A percentile compares a stretch with the other conserved stretches of the same genome.
Evolutionary conservation across 495 filamentous ascomycete species (phyloP).

Genomic region (Xylaria grammica): DNA sequence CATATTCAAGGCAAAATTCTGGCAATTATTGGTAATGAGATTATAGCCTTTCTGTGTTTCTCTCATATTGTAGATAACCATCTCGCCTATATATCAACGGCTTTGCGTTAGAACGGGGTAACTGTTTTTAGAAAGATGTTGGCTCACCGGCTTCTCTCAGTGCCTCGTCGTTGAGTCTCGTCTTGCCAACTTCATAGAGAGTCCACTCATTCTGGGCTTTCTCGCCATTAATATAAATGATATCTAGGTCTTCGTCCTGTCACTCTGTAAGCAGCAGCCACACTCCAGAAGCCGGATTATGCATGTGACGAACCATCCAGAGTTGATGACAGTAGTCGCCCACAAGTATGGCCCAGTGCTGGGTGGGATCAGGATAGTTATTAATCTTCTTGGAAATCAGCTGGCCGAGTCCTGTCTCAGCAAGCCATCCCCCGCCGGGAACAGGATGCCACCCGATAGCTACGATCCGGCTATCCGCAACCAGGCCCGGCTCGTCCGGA

Average conservation of each 20-base stretch:
- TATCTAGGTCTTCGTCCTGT: constrained; percentile 50
- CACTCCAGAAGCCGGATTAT: neutral
- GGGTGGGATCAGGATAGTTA: constrained; percentile 53
- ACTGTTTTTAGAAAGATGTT: neutral
- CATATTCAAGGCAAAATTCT: constrained; percentile 50
- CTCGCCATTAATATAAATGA: constrained; percentile 52
- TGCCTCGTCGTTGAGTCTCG: constrained; percentile 52
- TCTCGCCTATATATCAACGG: constrained; percentile 37
- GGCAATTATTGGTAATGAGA: constrained; percentile 56
- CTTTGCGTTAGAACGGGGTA: constrained; percentile 7
- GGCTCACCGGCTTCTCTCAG: constrained; percentile 46
- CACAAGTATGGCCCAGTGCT: constrained; percentile 56
- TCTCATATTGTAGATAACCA: constrained; percentile 51
- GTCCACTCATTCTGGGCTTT: constrained; percentile 43
- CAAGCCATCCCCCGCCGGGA: constrained; percentile 50
- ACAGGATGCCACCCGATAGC: constrained; percentile 56
- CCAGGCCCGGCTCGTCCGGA: constrained; percentile 33
- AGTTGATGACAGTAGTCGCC: constrained; percentile 53
- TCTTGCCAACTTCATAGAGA: constrained; percentile 49
- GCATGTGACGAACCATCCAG: constrained; percentile 39
- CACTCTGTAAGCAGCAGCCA: constrained; percentile 19
- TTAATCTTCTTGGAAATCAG: constrained; percentile 47
- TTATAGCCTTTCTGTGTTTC: constrained; percentile 47
- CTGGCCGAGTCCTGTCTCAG: constrained; percentile 49
- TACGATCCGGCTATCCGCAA: constrained; percentile 39